A percentile compares a stretch with the other conserved stretches of the same genome.
These are phyloP conservation scores for Prinsepia uniflora DNA, from an alignment of 306 rosid species.

Conservation along the genomic window DNA sequence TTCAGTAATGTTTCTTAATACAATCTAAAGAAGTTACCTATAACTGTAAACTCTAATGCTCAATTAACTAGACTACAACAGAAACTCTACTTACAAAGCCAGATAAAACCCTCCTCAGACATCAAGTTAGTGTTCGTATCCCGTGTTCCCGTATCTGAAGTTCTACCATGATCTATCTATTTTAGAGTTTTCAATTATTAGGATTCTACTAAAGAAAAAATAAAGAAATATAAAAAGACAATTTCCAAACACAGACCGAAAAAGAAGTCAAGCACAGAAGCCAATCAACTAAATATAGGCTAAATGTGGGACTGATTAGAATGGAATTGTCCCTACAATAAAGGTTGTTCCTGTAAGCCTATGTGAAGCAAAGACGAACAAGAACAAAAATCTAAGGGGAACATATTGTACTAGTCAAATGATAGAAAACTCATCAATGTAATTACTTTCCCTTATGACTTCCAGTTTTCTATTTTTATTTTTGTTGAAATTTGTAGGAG, in stretches of 20 bases:
- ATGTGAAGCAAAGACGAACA: conserved; percentile 53
- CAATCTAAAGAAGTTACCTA: neutral
- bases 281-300: neutral
- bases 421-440: neutral
- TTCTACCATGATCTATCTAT: neutral
- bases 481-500: neutral
- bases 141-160: neutral
- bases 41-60: neutral
- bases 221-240: neutral
- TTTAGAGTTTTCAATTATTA: neutral
- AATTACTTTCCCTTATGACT: neutral
- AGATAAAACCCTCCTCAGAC: neutral
- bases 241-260: neutral
- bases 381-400: neutral
- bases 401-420: neutral
- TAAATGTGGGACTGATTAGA: neutral
- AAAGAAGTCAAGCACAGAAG: neutral
- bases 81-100: neutral
- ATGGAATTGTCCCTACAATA: conserved; percentile 57
- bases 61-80: neutral
- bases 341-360: conserved; percentile 72
- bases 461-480: neutral
- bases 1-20: neutral
- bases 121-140: neutral
- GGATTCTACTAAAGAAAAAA: neutral